Base-by-base conservation (phyloP, 2,329 filamentous ascomycete genomes). In the Ophiobolus disseminans region DNA sequence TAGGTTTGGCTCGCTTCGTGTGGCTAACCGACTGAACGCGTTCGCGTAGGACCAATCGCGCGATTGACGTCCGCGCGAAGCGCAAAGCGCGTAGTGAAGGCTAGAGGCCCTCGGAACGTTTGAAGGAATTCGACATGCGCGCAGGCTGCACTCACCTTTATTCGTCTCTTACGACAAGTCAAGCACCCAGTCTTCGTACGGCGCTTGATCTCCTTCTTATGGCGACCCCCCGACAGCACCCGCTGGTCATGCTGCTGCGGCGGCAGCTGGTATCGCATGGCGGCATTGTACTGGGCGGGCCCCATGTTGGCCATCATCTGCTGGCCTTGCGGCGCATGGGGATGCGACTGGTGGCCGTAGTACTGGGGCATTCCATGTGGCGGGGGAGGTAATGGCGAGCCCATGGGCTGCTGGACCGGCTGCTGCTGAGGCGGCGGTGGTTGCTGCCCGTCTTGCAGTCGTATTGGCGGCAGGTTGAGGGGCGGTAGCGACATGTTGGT, bases 151-250 rank as follows among this genome's bases (percentile, higher is more conserved):
- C 69, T 68, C 51, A 89, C 87, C 85, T 90, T 90, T 73, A 90
- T 90, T 76, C 87, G 79, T 62, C 87, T 79, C 60, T 80, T 80
- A 56, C 78, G 74, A 75, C 78, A 80, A 17, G 78, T 80, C 71
- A 80, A 53, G 73, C 87, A 90, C n/a, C 86, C 86, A 1, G 86
- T 89, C 75, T 89, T 89, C 48, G 87, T 90, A 68, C 87, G 80
- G 59, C 87, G 80, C 76, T 90, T 90, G 70, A 90, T 88, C 74
- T 90, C 86, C 75, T 88, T 86, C 73, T 84, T 85, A 70, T 88
- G 84, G 62, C 86, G 78, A 38, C 82, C 83, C 50, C 84, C 82
- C 17, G 82, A 82, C 70, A 86, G 79, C 54, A 85, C 78, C 59
- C 81, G 77, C 66, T 79, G 58, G 74, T 78, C 75, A 38, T 60